Conservation (phyloP, 2,329 filamentous ascomycete species). For the Graphium sp. region DNA sequence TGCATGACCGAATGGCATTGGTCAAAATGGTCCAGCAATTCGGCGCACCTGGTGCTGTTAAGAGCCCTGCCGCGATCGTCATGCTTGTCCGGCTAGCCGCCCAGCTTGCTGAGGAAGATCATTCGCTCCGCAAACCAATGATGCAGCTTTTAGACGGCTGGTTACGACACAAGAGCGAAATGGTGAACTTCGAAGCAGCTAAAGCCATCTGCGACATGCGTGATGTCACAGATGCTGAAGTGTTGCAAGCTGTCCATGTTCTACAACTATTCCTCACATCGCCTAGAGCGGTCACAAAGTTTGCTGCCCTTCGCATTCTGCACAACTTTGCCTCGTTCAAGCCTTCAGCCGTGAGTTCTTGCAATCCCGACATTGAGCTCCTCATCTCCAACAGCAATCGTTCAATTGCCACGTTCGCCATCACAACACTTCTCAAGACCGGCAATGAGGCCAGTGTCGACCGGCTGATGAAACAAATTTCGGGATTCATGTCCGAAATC, state of each 20-base stretch:
- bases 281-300: constrained; percentile 89
- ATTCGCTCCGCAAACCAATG: constrained; percentile 82
- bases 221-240: constrained; percentile 83
- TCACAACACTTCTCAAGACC: constrained; percentile 94
- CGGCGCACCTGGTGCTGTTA: constrained; percentile 75
- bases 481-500: constrained; percentile 95
- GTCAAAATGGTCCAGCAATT: constrained; percentile 99
- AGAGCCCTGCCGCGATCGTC: constrained; percentile 84
- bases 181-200: constrained; percentile 98
- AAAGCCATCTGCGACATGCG: constrained; percentile 95
- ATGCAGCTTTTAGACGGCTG: constrained; percentile 91
- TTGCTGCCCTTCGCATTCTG: constrained; percentile 87
- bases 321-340: constrained; percentile 96
- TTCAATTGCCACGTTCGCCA: constrained; percentile 94
- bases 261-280: constrained; percentile 94
- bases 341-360: constrained; percentile 76
- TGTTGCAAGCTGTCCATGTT: constrained; percentile 82
- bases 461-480: constrained; percentile 95
- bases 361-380: constrained; percentile 94
- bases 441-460: constrained; percentile 96
- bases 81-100: constrained; percentile 86
- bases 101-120: constrained; percentile 86
- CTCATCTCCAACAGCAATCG: constrained; percentile 95
- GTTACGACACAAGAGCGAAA: constrained; percentile 96
- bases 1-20: constrained; percentile 92